These are phyloP conservation scores for Jackrogersella multiformis DNA, from an alignment of 495 filamentous ascomycete genomes.

Conservation along the genomic window DNA sequence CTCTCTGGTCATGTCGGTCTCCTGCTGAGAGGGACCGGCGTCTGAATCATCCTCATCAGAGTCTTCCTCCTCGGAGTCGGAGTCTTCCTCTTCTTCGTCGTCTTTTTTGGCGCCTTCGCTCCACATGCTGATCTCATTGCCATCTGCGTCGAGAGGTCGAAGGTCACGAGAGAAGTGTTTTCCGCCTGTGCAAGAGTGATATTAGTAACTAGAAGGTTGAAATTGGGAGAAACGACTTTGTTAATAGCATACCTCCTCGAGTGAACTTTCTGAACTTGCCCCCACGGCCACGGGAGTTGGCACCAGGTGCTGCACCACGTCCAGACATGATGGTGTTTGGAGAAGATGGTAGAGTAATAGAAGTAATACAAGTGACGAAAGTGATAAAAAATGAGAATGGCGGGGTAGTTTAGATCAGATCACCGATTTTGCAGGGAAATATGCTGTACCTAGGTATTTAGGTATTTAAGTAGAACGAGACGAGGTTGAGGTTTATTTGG, in stretches of 20 bases:
- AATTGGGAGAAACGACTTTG: neutral
- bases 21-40: constrained; percentile 44
- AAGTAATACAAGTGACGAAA: constrained; percentile 19
- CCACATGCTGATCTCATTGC: constrained; percentile 82
- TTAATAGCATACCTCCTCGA: constrained; percentile 75
- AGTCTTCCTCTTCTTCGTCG: constrained; percentile 55
- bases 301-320: constrained; percentile 59
- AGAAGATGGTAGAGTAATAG: constrained; percentile 15
- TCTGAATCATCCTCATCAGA: constrained; percentile 57
- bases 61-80: constrained; percentile 54
- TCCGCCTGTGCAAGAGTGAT: constrained; percentile 68
- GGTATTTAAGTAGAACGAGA: no score
- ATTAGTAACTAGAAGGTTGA: constrained; percentile 9
- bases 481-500: no score
- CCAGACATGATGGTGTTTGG: constrained; percentile 64
- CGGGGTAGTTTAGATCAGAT: constrained; percentile 23
- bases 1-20: constrained; percentile 75
- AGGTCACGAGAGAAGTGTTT: constrained; percentile 94
- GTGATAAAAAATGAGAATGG: constrained; percentile 31
- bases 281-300: constrained; percentile 73
- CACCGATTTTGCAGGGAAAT: neutral
- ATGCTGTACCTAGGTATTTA: no score
- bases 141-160: constrained; percentile 84
- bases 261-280: constrained; percentile 95
- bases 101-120: constrained; percentile 54